A percentile compares a stretch with the other conserved stretches of the same genome.
Conservation (phyloP, 805 yeast genomes). For the Pichia paraexigua region DNA sequence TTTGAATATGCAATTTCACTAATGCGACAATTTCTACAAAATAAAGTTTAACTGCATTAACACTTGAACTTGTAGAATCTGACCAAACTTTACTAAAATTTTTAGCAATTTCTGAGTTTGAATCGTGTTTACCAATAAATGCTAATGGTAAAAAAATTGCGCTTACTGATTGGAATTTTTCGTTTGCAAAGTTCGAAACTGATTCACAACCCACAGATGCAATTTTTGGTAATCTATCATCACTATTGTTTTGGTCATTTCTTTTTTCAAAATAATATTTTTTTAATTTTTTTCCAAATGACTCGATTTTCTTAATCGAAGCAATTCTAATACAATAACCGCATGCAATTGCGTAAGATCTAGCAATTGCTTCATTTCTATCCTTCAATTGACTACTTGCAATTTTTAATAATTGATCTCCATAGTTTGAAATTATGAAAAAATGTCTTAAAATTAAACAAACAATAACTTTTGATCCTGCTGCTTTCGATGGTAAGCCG, state of each 20-base stretch:
- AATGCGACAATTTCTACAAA: constrained; percentile 57
- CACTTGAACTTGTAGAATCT: constrained; percentile 69
- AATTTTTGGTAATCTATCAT: constrained; percentile 36
- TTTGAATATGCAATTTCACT: constrained; percentile 41
- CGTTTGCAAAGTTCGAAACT: constrained; percentile 60
- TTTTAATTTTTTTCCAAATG: constrained; percentile 44
- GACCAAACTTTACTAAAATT: constrained; percentile 64
- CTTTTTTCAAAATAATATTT: constrained; percentile 48
- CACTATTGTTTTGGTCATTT: constrained; percentile 18
- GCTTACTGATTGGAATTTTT: constrained; percentile 53
- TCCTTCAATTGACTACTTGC: constrained; percentile 57
- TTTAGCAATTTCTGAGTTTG: constrained; percentile 35
- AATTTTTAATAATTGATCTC: constrained; percentile 54
- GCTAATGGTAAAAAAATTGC: constrained; percentile 68
- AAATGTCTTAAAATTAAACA: constrained; percentile 51
- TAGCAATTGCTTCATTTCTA: constrained; percentile 61
- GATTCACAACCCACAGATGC: constrained; percentile 59
- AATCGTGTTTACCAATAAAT: constrained; percentile 69
- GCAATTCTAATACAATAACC: constrained; percentile 72
- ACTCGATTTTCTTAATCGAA: constrained; percentile 40
- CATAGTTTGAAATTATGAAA: constrained; percentile 38
- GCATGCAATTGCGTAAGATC: constrained; percentile 70
- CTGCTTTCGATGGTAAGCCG: constrained; percentile 87
- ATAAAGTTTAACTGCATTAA: constrained; percentile 61
- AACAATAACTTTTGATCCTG: constrained; percentile 68